These are phyloP conservation scores for Rhodotorula sp. DNA, from an alignment of 1,284 basidiomycete genomes.

Conservation along the genomic window DNA sequence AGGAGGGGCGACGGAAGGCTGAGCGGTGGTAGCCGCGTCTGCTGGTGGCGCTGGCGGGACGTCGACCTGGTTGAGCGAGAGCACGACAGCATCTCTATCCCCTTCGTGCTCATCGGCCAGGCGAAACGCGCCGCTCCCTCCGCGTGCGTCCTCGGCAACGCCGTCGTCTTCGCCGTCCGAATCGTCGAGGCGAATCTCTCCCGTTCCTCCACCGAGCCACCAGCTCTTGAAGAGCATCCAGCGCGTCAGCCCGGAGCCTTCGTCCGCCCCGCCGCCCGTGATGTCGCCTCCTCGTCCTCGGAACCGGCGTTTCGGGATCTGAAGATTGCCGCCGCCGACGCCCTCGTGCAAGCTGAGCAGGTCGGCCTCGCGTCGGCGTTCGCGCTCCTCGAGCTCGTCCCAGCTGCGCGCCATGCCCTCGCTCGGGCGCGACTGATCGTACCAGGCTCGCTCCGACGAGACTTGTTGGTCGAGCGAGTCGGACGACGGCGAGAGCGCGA, in stretches of 20 bases:
- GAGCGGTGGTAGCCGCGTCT: neutral
- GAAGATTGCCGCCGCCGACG: neutral
- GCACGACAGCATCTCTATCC: constrained; percentile 7
- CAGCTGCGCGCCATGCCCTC: neutral
- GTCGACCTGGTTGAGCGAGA: constrained; percentile 13
- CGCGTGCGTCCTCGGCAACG: neutral
- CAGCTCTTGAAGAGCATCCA: constrained; percentile 39
- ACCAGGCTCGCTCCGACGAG: constrained; percentile 4
- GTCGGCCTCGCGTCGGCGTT: constrained; percentile 9
- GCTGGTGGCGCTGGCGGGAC: constrained; percentile 5
- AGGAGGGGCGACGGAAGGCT: neutral
- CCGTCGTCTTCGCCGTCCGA: constrained; percentile 25
- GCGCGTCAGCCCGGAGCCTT: constrained; percentile 33
- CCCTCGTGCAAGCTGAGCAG: constrained; percentile 24
- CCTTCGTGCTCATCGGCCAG: neutral
- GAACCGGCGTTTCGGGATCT: neutral
- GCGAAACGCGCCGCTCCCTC: too few species aligned
- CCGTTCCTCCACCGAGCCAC: constrained; percentile 17
- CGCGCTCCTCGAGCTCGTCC: constrained; percentile 1
- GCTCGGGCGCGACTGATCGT: neutral
- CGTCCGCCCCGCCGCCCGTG: constrained; percentile 25
- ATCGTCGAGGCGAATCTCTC: constrained; percentile 27
- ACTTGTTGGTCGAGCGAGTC: constrained; percentile 11
- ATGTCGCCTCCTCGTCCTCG: constrained; percentile 26
- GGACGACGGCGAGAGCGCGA: constrained; percentile 20